Evolutionary conservation across 2,329 filamentous ascomycete genomes (phyloP).

Genomic region (Penicillium sp.): DNA sequence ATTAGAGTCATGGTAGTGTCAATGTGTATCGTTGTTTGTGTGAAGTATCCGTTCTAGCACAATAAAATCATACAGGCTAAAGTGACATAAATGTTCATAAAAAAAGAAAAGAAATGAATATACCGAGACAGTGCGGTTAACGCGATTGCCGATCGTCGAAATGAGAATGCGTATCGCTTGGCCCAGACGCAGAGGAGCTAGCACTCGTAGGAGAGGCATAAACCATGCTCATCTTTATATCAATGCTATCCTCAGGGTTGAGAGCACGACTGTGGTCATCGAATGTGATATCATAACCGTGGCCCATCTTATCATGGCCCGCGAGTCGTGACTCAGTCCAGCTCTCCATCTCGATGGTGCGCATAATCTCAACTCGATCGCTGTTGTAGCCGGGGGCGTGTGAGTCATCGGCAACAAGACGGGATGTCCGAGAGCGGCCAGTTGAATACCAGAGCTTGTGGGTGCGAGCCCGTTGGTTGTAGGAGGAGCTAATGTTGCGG

Average conservation of each 20-base stretch:
- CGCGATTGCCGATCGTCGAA: neutral
- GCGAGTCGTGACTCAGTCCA: conserved; percentile 29
- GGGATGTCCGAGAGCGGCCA: conserved; percentile 25
- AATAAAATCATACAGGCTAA: neutral
- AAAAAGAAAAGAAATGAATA: neutral
- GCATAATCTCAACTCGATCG: conserved; percentile 34
- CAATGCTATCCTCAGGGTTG: conserved; percentile 16
- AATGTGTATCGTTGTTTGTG: neutral
- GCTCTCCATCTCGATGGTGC: conserved; percentile 39
- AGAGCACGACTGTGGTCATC: conserved; percentile 15
- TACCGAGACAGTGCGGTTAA: neutral
- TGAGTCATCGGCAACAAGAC: conserved; percentile 7
- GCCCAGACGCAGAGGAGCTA: conserved; percentile 18
- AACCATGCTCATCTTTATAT: conserved; percentile 20
- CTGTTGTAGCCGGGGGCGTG: conserved; percentile 20
- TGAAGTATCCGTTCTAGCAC: neutral
- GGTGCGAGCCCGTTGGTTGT: conserved; percentile 19
- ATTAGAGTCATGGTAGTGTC: neutral
- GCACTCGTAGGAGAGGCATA: conserved; percentile 27
- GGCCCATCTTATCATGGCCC: conserved; percentile 15
- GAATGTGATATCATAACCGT: conserved; percentile 20
- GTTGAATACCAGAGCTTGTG: conserved; percentile 26
- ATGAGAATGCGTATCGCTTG: conserved; percentile 5
- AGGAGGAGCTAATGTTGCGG: conserved; percentile 21
- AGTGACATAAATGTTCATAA: neutral